Evolutionary conservation across 257 asterid genomes (phyloP).

Genomic region (Petunia secreta): DNA sequence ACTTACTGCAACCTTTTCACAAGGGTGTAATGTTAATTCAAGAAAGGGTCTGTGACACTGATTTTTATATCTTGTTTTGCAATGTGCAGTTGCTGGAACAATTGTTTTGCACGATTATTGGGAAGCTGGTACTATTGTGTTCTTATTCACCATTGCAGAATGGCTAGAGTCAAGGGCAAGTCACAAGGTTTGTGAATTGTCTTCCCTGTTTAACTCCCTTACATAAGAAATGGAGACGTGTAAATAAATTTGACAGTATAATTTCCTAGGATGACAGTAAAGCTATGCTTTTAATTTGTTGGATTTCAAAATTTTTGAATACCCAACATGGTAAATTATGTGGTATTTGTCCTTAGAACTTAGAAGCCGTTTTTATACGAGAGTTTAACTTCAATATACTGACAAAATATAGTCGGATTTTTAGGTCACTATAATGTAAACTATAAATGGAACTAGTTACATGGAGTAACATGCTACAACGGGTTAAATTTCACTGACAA

Average conservation of each 20-base stretch:
- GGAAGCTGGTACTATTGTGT: slow-evolving; percentile 93
- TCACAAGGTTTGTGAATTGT: slow-evolving; percentile 61
- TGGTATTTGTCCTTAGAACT: no score
- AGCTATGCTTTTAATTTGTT: not conserved
- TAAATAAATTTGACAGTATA: not conserved
- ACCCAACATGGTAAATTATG: not conserved
- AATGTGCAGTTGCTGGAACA: slow-evolving; percentile 74
- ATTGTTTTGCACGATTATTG: slow-evolving; percentile 69
- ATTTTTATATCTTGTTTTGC: not conserved
- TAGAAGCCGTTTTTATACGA: no score
- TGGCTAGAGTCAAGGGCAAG: slow-evolving; percentile 91
- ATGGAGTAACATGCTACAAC: no score
- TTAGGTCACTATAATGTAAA: no score
- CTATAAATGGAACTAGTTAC: no score
- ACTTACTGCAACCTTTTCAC: not conserved
- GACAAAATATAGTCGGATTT: no score
- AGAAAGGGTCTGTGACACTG: not conserved
- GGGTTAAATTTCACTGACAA: no score
- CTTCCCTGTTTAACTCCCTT: not conserved
- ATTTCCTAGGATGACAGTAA: not conserved
- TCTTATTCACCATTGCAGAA: slow-evolving; percentile 74
- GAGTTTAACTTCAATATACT: no score
- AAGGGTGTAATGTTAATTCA: not conserved
- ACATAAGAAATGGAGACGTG: not conserved
- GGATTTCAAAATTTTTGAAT: not conserved